These are phyloP conservation scores for Kurtzmaniella fragi DNA, from an alignment of 805 yeast species.

Conservation along the genomic window DNA sequence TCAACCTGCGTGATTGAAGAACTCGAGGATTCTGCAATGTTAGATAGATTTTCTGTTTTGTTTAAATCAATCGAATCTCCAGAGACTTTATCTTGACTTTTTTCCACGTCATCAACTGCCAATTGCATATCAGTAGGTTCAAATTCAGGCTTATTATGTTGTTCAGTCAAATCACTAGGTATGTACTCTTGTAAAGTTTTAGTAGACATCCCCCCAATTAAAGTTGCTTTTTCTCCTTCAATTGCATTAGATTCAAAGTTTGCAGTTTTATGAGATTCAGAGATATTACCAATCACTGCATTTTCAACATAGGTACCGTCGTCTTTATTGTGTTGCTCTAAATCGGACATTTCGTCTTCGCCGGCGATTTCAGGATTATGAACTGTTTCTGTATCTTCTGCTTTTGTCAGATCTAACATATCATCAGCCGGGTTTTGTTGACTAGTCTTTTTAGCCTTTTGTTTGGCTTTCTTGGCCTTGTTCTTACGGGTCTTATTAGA, in stretches of 20 bases:
- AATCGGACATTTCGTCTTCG: too few species aligned
- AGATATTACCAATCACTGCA: too few species aligned
- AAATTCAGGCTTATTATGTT: background rate
- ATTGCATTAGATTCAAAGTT: too few species aligned
- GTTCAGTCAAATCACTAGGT: constrained; percentile 6
- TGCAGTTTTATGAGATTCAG: too few species aligned
- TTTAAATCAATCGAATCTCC: too few species aligned
- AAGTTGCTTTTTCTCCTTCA: constrained; percentile 4
- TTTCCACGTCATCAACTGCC: background rate
- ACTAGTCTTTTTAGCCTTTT: constrained; percentile 2
- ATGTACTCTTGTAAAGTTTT: constrained; percentile 13
- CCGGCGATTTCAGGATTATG: background rate
- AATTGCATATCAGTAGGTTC: constrained; percentile 9
- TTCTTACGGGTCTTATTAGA: constrained; percentile 1
- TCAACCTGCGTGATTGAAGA: too few species aligned
- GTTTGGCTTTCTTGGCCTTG: constrained; percentile 2
- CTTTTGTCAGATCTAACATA: background rate
- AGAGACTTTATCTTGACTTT: too few species aligned
- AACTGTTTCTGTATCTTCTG: background rate
- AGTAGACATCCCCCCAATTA: constrained; percentile 10
- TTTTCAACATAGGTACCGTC: too few species aligned
- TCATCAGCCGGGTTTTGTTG: too few species aligned
- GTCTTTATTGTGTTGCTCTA: too few species aligned
- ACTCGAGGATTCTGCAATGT: too few species aligned
- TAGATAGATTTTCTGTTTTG: too few species aligned